Percentiles rank a stretch among this genome's conserved stretches.
phyloP scores from a whole-genome alignment of 140 eudicot species.

The Oenanthe javanica region DNA sequence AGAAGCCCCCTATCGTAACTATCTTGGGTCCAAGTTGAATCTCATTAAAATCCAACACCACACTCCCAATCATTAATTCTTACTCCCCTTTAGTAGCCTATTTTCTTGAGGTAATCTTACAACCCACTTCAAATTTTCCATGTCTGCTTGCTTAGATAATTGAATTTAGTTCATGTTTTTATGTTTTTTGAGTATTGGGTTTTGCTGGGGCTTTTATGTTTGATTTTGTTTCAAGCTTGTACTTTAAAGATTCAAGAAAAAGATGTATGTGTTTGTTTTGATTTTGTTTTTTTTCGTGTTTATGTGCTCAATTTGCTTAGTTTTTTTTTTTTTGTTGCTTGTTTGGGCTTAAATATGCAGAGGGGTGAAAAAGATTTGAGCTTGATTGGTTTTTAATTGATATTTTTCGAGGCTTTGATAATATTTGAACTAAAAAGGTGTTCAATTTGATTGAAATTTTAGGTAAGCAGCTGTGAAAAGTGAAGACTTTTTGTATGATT shows the following conservation, averaged over 20 bases:
- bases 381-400: neutral
- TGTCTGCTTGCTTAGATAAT: neutral
- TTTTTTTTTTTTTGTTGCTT: neutral
- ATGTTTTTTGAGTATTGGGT: neutral
- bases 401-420: neutral
- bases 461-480: neutral
- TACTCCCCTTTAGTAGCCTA: neutral
- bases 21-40: neutral
- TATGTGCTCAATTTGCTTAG: neutral
- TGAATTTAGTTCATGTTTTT: neutral
- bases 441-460: neutral
- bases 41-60: neutral
- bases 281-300: neutral
- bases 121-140: neutral
- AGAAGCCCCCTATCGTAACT: neutral
- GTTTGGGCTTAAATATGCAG: neutral
- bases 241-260: neutral
- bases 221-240: neutral
- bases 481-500: neutral
- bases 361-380: neutral
- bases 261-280: neutral
- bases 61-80: neutral
- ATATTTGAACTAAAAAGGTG: neutral
- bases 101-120: neutral
- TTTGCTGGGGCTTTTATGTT: neutral